Evolutionary conservation across 2,329 filamentous ascomycete genomes (phyloP).

Genomic region (Cryoendolithus antarcticus): DNA sequence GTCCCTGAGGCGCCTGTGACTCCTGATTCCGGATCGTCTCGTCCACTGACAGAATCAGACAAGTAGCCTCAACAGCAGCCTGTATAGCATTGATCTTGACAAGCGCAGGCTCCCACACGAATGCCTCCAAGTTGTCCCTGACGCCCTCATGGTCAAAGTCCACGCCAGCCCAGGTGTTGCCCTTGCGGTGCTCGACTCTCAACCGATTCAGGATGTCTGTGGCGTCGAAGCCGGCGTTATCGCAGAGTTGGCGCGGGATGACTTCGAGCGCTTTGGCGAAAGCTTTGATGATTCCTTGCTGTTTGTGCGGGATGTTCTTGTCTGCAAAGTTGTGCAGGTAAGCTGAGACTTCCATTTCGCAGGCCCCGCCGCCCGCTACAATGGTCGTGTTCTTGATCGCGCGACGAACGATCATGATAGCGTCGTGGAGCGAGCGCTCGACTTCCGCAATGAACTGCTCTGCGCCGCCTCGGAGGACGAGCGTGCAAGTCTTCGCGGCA

Average conservation of each 20-base stretch:
- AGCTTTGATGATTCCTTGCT: conserved; percentile 93
- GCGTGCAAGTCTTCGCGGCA: conserved; percentile 88
- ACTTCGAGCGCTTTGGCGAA: conserved; percentile 96
- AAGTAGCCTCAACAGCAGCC: conserved; percentile 88
- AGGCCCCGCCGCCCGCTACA: conserved; percentile 86
- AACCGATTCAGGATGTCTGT: conserved; percentile 96
- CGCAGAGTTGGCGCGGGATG: conserved; percentile 90
- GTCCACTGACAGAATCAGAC: conserved; percentile 89
- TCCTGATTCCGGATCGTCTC: conserved; percentile 98
- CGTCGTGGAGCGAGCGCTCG: conserved; percentile 92
- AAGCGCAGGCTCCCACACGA: conserved; percentile 93
- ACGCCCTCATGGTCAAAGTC: conserved; percentile 90
- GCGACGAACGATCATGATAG: conserved; percentile 99
- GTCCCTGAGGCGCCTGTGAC: conserved; percentile 70
- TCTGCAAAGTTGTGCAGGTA: conserved; percentile 90
- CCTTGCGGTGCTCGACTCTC: conserved; percentile 90
- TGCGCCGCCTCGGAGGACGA: conserved; percentile 86
- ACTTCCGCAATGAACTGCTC: conserved; percentile 99
- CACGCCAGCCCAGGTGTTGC: conserved; percentile 86
- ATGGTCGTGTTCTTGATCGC: conserved; percentile 90
- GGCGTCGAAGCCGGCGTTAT: conserved; percentile 96
- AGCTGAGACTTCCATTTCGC: conserved; percentile 92
- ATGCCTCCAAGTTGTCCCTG: conserved; percentile 83
- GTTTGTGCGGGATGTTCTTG: conserved; percentile 84
- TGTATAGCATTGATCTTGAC: conserved; percentile 97